Conservation (phyloP, 805 yeast species). For the Wickerhamiella allomyrinae region DNA sequence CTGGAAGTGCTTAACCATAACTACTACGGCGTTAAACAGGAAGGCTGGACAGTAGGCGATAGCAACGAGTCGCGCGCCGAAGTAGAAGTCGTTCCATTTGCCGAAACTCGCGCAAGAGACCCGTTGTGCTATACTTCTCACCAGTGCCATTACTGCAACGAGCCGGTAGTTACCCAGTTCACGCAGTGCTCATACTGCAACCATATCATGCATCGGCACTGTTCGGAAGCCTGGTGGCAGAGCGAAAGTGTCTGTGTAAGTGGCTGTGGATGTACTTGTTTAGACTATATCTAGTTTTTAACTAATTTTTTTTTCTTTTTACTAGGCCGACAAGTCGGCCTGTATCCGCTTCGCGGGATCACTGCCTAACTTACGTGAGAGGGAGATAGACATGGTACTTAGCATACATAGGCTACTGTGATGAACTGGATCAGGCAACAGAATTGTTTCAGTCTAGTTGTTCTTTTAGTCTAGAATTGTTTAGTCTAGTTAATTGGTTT, state of each 20-base stretch:
- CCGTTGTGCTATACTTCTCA: conserved; percentile 14
- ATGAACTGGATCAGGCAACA: too few species aligned
- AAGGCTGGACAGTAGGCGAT: neutral
- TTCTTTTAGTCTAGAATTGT: too few species aligned
- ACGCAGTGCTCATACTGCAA: conserved; percentile 61
- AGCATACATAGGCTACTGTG: too few species aligned
- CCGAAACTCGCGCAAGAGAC: neutral
- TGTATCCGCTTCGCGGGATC: too few species aligned
- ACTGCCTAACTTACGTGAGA: too few species aligned
- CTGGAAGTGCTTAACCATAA: conserved; percentile 66
- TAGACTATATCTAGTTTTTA: conserved; percentile 19
- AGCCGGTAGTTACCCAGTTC: conserved; percentile 43
- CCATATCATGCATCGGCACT: conserved; percentile 62
- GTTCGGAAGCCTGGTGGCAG: conserved; percentile 75
- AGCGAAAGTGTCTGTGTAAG: conserved; percentile 50
- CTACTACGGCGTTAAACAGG: conserved; percentile 18
- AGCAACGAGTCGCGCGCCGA: conserved; percentile 3
- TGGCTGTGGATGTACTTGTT: conserved; percentile 75
- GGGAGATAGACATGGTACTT: too few species aligned
- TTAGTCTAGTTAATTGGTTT: too few species aligned
- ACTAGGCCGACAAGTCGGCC: too few species aligned
- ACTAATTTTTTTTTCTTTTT: too few species aligned
- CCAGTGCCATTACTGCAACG: conserved; percentile 50
- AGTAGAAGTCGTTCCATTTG: conserved; percentile 1
- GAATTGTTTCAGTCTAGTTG: too few species aligned